Evolutionary conservation across 495 filamentous ascomycete species (phyloP), one percentile per base, ranked within the genome.

Genomic region (Chaetomium fimeti): DNA sequence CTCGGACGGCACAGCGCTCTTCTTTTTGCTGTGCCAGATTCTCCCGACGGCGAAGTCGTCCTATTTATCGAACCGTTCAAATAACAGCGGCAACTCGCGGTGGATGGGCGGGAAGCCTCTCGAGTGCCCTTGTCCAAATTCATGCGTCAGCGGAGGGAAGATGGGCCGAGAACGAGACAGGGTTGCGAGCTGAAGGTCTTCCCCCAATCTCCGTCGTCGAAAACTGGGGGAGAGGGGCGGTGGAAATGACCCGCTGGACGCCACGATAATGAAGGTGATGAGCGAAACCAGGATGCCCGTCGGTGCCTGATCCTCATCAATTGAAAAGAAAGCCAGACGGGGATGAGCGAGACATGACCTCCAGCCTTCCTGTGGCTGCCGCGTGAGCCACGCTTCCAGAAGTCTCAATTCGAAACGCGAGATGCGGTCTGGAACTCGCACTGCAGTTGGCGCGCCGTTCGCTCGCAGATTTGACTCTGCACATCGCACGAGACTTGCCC

Each of bases 141-240:
- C 32, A 43, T 11, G 11, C 18, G 51, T 56, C 53, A 56, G 32
- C 53, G 53, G 53, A 24, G 53, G 15, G 29, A 56, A 56, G 53
- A 38, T 56, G 53, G 53, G 9, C 53, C 53, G 53, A 40, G 20
- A 15, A 7, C 3, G n/a, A 13, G 13, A 18, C 27, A 54, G 51
- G 51, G 51, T 32, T 18, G 27, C 51, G 11, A 32, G 51, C 51
- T 54, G 51, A 20, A 5, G 20, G 1, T 18, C 27, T 32, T 5
- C 51, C 51, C 47, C 25, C 49, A 12, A 8, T n/a, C 24, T 24
- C 49, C 24, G 3, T 13, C 13, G 9, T 28, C 25, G 4, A 27
- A 29, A 6, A 18, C 25, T 6, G 22, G 49, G 22, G n/a, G 43
- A 47, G 43, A 18, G 43, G 43, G 45, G 45, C 45, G n/a, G 45